phyloP scores from a whole-genome alignment of 495 filamentous ascomycete genomes.

The Talaromyces ruber region DNA sequence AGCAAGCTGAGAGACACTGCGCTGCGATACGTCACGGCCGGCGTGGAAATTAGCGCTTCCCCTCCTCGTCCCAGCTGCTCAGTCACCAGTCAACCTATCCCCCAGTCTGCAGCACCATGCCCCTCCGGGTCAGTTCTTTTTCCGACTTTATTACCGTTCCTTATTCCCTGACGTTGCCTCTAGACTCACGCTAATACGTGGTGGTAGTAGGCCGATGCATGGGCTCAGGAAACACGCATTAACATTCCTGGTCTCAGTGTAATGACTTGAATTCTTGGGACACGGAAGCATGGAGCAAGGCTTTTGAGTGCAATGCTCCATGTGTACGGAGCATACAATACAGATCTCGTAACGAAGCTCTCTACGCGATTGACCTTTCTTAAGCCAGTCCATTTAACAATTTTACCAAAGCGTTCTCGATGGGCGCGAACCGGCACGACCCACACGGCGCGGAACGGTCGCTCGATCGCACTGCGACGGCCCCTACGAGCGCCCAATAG shows the following conservation, averaged over 20 bases:
- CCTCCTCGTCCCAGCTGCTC: background rate
- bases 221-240: background rate
- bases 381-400: background rate
- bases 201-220: background rate
- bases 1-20: background rate
- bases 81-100: background rate
- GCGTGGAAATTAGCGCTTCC: slow-evolving; percentile 4
- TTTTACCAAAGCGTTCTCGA: background rate
- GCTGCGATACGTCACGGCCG: background rate
- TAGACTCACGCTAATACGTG: background rate
- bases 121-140: background rate
- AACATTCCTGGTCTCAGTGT: background rate
- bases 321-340: background rate
- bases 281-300: background rate
- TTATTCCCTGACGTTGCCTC: background rate
- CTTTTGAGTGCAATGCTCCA: background rate
- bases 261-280: background rate
- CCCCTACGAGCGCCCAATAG: background rate
- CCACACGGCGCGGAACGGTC: background rate
- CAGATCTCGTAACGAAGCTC: background rate
- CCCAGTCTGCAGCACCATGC: background rate
- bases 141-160: background rate
- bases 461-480: background rate
- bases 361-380: background rate
- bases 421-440: background rate